Conservation (phyloP, 2,329 filamentous ascomycete genomes). For the Alternaria angustiovoidea region DNA sequence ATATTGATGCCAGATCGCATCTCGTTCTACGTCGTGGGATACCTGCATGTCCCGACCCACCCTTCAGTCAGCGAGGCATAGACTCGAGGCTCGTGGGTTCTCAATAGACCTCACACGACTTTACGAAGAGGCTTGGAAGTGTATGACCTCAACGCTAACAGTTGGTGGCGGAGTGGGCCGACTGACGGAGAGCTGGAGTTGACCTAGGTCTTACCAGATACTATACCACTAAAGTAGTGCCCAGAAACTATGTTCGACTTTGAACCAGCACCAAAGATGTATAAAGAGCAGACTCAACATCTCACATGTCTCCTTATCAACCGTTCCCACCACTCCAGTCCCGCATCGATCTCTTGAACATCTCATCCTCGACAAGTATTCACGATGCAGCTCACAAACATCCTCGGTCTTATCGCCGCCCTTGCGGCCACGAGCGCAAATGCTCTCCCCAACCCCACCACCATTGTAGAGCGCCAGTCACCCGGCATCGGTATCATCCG, state of each 20-base stretch:
- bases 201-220: neutral
- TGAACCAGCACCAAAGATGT: neutral
- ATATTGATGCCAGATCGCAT: neutral
- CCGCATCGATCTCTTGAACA: too few relatives aligned
- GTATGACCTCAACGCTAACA: neutral
- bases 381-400: conserved; percentile 11
- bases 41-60: neutral
- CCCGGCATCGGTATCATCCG: conserved; percentile 7
- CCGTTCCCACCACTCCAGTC: neutral
- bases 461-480: neutral
- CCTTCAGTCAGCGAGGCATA: neutral
- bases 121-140: neutral
- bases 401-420: conserved; percentile 5
- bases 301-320: neutral
- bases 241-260: neutral
- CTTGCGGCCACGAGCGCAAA: conserved; percentile 1
- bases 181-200: neutral
- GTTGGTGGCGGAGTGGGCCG: conserved; percentile 5
- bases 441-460: conserved; percentile 1
- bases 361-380: neutral
- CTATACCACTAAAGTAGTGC: neutral
- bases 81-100: rapidly evolving
- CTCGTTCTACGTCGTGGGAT: neutral
- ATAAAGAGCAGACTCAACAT: neutral
- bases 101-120: neutral